Base-by-base conservation (phyloP, 1,139 yeast species). In the Taphrina wiesneri region DNA sequence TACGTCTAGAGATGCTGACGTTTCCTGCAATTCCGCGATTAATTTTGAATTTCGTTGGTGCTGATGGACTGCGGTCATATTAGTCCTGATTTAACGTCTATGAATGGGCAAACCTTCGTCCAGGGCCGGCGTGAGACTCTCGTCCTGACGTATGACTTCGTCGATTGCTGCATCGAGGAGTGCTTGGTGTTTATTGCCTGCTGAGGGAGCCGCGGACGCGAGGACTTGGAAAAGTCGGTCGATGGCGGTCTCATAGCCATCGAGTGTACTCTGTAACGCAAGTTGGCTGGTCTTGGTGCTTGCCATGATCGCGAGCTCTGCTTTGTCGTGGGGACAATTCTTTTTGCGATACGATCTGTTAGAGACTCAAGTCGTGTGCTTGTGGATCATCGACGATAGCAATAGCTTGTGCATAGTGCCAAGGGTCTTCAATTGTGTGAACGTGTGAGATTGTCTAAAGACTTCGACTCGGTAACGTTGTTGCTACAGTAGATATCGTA, bases 131-230 rank as follows among this genome's bases (percentile, higher is more conserved):
- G 59, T 17, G 49, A 54, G 49, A 21, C 11, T 4, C 15, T 36
- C 46, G 23, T 54, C 59, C 19, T 23, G 59, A 2, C 30, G 19
- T 7, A 54, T 39, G 49, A 54, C 25, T 25, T 32, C 43, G 13
- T 54, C 47, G 49, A 54, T 54, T 11, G 59, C 59, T 6, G 32
- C 32, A 11, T 39, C 59, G 28, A 54, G 39, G 9, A 25, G 30
- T 15, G 41, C 13, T 15, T 30, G 26, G 15, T 30, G 43, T 6
- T 41, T 25, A 3, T 36, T 21, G 26, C 21, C 17, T 4, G 17
- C 28, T 4, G 54, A 25, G 4, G 39, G 54, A 17, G 49, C 21
- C 28, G 59, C 32, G 19, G 49, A 4, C 19, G 36, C 49, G 34
- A 54, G 25, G 1, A 43, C 59, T 6, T 41, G 46, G 19, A 54